Evolutionary conservation across 257 asterid genomes (phyloP), one percentile per base, ranked within the genome.

Genomic region (Cynanchum wilfordii): DNA sequence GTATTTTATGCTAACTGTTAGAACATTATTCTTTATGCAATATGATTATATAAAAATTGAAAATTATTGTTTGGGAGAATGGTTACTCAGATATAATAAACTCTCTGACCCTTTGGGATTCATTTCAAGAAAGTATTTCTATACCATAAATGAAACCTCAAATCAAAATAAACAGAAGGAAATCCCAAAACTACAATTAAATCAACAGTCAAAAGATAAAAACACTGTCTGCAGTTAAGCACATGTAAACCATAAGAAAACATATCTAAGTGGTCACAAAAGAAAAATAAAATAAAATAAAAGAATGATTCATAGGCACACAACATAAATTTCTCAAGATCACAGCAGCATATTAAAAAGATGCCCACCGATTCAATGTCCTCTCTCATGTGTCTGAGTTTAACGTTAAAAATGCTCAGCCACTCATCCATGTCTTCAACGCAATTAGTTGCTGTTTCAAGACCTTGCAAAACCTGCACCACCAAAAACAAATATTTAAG

Each of bases 381-480:
- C 88, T 95, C 98, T 83, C 99, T 90, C 99, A 95, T 95, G 87
- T 95, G 99, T 81, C 97, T 87, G 75, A 95, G 89, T 85, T 95
- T 95, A 45, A 95, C 84, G 81, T 95, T 95, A 73, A 95, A 95
- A 77, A 95, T 95, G 82, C 96, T 77, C 80, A 95, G 78, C 99
- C 99, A 95, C 81, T 95, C 96, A 86, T 95, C 99, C 98, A 95
- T 86, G 80, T 95, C 99, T 73, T 95, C 99, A 64, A 92, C 98
- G 80, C 96, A 87, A 80, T 81, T 92, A 67, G 84, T 77, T 54
- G 97, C 98, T 19, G 87, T 70, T 60, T 90, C 98, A 76, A 95
- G 88, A 66, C 96, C 99, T 71, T 84, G 94, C 66, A 95, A 75
- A 70, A 95, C 96, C 99, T 95, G 92, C 73, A 80, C 63, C 66